Conservation (phyloP, 108 stramenopile species). For the Cylindrotheca closterium region DNA sequence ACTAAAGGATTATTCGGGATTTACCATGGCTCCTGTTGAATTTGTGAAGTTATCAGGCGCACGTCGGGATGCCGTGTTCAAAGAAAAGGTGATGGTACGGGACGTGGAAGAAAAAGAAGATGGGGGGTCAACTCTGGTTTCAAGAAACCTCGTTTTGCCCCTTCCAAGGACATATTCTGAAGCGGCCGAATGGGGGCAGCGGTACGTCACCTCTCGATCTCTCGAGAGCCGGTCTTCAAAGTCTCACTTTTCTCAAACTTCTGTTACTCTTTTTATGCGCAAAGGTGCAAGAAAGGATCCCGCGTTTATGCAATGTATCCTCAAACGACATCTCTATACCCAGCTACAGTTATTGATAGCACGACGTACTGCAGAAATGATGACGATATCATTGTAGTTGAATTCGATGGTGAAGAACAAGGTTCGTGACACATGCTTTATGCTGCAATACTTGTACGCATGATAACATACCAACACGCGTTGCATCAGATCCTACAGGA, state of each 20-base stretch:
- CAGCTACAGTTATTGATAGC: conserved; percentile 74
- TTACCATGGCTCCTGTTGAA: conserved; percentile 35
- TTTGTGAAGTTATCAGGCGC: conserved; percentile 51
- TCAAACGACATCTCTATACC: conserved; percentile 64
- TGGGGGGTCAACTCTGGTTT: conserved; percentile 24
- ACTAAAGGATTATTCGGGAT: conserved; percentile 43
- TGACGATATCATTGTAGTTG: conserved; percentile 77
- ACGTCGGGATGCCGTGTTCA: conserved; percentile 57
- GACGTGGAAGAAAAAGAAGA: conserved; percentile 67
- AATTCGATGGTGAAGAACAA: conserved; percentile 77
- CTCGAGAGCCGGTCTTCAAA: background rate
- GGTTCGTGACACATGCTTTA: conserved; percentile 12
- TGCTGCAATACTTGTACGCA: conserved; percentile 3
- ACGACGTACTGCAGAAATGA: conserved; percentile 71
- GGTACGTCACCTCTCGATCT: background rate
- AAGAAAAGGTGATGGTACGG: conserved; percentile 56
- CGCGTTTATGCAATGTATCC: conserved; percentile 83
- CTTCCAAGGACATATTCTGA: conserved; percentile 58
- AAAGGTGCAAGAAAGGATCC: conserved; percentile 43
- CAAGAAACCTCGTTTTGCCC: conserved; percentile 58
- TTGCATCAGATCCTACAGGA: conserved; percentile 32
- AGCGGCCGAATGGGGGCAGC: conserved; percentile 62
- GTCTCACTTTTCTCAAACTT: background rate
- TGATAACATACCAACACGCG: background rate
- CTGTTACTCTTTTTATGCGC: background rate